phyloP scores from a whole-genome alignment of 2,329 filamentous ascomycete genomes.

The Botrytis pseudocinerea region DNA sequence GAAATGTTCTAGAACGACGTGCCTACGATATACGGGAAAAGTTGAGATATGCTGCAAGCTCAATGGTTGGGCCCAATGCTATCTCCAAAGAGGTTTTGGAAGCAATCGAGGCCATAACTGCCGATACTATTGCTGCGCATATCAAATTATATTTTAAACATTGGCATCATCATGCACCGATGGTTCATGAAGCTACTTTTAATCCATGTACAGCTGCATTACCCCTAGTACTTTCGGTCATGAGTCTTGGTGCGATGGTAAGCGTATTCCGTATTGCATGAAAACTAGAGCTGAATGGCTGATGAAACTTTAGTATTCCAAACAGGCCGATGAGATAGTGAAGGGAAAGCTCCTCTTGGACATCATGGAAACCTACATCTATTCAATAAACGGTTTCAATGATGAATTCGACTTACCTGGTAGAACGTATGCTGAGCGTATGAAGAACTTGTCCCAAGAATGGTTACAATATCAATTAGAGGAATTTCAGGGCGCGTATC shows the following conservation, averaged over 20 bases:
- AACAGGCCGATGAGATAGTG: constrained; percentile 30
- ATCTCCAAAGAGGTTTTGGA: constrained; percentile 35
- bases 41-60: constrained; percentile 34
- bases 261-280: neutral
- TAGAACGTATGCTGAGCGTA: constrained; percentile 33
- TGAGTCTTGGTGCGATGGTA: constrained; percentile 40
- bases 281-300: constrained; percentile 18
- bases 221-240: constrained; percentile 38
- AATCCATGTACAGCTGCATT: constrained; percentile 37
- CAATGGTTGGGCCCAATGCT: constrained; percentile 29
- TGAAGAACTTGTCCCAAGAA: constrained; percentile 32
- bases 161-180: constrained; percentile 41
- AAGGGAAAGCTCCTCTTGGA: constrained; percentile 36
- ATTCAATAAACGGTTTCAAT: constrained; percentile 35
- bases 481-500: constrained; percentile 40
- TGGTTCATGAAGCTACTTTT: constrained; percentile 39
- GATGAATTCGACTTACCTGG: constrained; percentile 38
- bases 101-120: constrained; percentile 37
- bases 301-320: constrained; percentile 33
- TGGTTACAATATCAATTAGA: constrained; percentile 40
- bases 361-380: constrained; percentile 36
- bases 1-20: constrained; percentile 32
- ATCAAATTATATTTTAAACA: constrained; percentile 40
- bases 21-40: constrained; percentile 38
- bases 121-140: constrained; percentile 33